Evolutionary conservation across 2,329 filamentous ascomycete genomes (phyloP), one percentile per base, ranked within the genome.

Genomic region (Coniochaeta sp.): DNA sequence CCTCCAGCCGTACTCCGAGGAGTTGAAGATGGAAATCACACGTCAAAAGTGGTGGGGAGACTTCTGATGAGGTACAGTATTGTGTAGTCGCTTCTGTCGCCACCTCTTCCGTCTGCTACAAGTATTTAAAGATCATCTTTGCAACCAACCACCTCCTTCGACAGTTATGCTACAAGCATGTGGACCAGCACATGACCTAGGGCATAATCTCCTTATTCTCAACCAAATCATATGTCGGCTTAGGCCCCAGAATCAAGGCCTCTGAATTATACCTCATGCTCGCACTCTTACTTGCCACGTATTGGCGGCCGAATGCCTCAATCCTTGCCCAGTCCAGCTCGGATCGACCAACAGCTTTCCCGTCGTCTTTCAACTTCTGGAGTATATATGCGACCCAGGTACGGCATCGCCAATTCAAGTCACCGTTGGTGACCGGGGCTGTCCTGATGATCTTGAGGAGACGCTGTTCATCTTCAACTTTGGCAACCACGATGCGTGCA

Each of bases 21-120:
- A 74, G 61, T 62, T 78, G 17, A 66, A 67, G 58, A 78, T 78
- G 76, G 77, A 80, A 59, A 63, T 55, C 28, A 55, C n/a, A 9
- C 52, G 52, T 22, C 28, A 55, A 19, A 55, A 19, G 17, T 32
- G 28, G 28, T 55, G 52, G 52, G 52, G 52, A 55, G 52, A 55
- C 19, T 54, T 54, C 42, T 54, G 54, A 59, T 44, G n/a, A n/a
- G n/a, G 30, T 32, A 32, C 9, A 9, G 30, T 9, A 32, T 9
- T 4, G 30, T 9, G 30, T 32, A 4, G 30, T 32, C 30, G 30
- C 30, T 32, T 32, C 9, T 9, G n/a, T n/a, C n/a, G n/a, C n/a
- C n/a, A n/a, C n/a, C n/a, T n/a, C n/a, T n/a, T n/a, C n/a, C n/a
- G n/a, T n/a, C n/a, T n/a, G 30, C 30, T 32, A 32, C 30, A 4